Base-by-base conservation (phyloP, 257 asterid genomes). In the Plantago major region DNA sequence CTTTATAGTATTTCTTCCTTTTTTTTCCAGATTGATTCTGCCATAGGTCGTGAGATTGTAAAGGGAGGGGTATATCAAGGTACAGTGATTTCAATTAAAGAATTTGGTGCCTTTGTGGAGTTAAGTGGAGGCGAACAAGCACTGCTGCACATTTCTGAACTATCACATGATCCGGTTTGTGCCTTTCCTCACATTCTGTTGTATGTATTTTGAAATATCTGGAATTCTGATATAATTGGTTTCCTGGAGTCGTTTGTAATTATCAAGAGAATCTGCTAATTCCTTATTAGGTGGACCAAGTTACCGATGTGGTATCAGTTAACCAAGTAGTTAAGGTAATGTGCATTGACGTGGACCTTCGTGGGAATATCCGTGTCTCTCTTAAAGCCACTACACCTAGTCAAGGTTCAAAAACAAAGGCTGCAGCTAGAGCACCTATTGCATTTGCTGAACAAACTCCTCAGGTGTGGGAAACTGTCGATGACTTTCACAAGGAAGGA, bases 71-170 rank as follows among this genome's bases (percentile, higher is more conserved):
- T 80, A 18, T 93, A 89, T 66, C 87, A 83, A 87, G 97, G 99
- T 42, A 50, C 70, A 59, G 82, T 93, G 51, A 67, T 78, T n/a
- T 69, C 99, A 56, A 76, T 93, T 46, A 89, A 93, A 80, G 99
- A 93, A 76, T 93, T 89, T 46, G 99, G 99, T 30, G 99, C 97
- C 60, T 93, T 93, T 72, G 91, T 93, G 73, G 99, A 93, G 79
- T 82, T 93, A 77, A 89, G 81, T 76, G 99, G 96, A 49, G 99
- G 99, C 67, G 96, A 89, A 78, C 96, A 83, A 53, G 99, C 95
- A 47, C 97, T 93, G 51, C 83, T 93, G 46, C 99, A 93, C 79
- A 75, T 93, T 71, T 93, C 99, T 18, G 96, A 93, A 74, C 76
- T 93, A 70, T 83, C 99, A 46, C 89, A 83, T 60, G 86, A 87